Evolutionary conservation across 106 monocot genomes (phyloP).

Genomic region (Iris macrosiphon): DNA sequence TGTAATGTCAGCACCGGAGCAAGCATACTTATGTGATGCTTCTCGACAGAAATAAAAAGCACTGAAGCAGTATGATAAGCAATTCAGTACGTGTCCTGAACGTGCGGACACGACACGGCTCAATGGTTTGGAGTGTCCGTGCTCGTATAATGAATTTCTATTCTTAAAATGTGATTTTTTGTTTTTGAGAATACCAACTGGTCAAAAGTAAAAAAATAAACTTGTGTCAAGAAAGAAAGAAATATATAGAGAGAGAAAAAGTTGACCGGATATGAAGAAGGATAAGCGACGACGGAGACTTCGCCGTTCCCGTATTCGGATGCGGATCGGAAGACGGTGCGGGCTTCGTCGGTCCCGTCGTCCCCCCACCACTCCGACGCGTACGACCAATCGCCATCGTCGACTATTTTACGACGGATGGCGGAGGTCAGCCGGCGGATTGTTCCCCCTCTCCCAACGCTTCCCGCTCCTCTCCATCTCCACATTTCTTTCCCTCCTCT

Average conservation of each 20-base stretch:
- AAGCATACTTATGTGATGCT: too few relatives aligned
- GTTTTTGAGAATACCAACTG: too few relatives aligned
- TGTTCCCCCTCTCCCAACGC: background rate
- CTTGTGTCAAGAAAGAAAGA: background rate
- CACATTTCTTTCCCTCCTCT: too few relatives aligned
- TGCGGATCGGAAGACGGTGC: constrained; percentile 54
- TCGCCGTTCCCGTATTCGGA: constrained; percentile 77
- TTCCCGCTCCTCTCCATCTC: constrained; percentile 4
- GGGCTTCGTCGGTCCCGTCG: constrained; percentile 37
- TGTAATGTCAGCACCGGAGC: too few relatives aligned
- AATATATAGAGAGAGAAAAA: background rate
- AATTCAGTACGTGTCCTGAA: background rate
- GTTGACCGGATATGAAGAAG: constrained; percentile 75
- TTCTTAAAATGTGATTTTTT: background rate
- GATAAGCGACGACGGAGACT: constrained; percentile 79
- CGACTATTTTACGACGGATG: constrained; percentile 16
- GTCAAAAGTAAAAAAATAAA: background rate
- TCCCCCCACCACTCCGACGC: constrained; percentile 75
- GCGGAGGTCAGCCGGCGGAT: constrained; percentile 26
- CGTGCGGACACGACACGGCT: background rate
- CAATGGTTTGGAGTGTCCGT: too few relatives aligned
- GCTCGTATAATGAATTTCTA: background rate
- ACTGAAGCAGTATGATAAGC: background rate
- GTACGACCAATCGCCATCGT: constrained; percentile 93
- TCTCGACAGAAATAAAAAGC: background rate